These are phyloP conservation scores for Silene latifolia DNA, from an alignment of 148 eudicot genomes.

Conservation along the genomic window DNA sequence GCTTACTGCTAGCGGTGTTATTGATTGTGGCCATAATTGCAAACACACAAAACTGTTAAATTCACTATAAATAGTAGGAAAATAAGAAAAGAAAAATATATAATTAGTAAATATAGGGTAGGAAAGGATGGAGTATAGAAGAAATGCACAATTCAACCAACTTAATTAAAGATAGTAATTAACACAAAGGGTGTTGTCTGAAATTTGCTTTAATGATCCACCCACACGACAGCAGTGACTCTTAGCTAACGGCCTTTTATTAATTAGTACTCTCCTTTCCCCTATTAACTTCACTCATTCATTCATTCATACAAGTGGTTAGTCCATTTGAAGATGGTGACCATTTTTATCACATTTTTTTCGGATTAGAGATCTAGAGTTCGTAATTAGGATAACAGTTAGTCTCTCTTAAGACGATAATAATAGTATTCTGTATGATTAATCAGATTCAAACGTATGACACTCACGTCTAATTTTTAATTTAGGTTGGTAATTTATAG, in stretches of 20 bases:
- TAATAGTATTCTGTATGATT: too few species aligned
- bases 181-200: slow-evolving; percentile 19
- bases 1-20: slow-evolving; percentile 15
- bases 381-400: too few species aligned
- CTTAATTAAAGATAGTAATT: slow-evolving; percentile 26
- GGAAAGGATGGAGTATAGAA: too few species aligned
- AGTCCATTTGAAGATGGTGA: background rate
- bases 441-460: too few species aligned
- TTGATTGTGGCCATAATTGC: slow-evolving; percentile 24
- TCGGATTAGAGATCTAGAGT: too few species aligned
- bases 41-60: slow-evolving; percentile 17
- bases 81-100: background rate
- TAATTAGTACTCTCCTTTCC: slow-evolving; percentile 15
- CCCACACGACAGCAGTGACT: slow-evolving; percentile 21
- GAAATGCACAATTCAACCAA: slow-evolving; percentile 23
- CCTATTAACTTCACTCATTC: slow-evolving; percentile 22
- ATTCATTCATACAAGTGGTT: slow-evolving; percentile 7
- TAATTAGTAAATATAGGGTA: too few species aligned
- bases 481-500: too few species aligned
- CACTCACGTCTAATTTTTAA: too few species aligned
- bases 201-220: slow-evolving; percentile 22
- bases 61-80: slow-evolving; percentile 8
- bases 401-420: too few species aligned
- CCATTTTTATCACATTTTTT: background rate
- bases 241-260: slow-evolving; percentile 27